Evolutionary conservation across 148 eudicot species (phyloP), one percentile per base, ranked within the genome.

Genomic region (Rhododendron williamsianum): DNA sequence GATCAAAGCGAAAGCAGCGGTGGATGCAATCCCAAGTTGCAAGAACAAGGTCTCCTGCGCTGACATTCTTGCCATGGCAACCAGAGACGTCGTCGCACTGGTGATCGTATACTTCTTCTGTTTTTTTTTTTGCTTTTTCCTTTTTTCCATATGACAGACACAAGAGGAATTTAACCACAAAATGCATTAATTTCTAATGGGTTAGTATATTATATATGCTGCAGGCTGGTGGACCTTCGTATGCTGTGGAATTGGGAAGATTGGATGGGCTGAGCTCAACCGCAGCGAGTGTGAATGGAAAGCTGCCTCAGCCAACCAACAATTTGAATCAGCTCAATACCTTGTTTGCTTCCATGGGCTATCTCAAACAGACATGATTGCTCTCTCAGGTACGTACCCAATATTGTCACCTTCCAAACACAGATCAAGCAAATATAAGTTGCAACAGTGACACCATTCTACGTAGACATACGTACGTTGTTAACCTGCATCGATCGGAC

Each of bases 211-310:
- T 16, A 54, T 63, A 65, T n/a, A n/a, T n/a, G 9, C 85, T 33
- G 85, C 85, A 96, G 99, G 87, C 95, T 0, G 98, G 98, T 1
- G 99, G 97, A 73, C 93, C 94, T 35, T 91, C 88, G 18, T 96
- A 91, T 67, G 87, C 87, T 0, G 98, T 94, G 48, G 99, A 96
- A 82, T 86, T 96, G 92, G 99, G 98, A 83, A 93, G 99, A 82
- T 85, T 88, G 73, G 99, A 96, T 78, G 92, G 98, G 3, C 89
- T 96, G 91, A 90, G 89, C 30, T 96, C 98, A 45, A 94, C 91
- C 0, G 90, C 94, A 0, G 76, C 92, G 9, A 92, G 92, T 88
- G 98, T 96, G 6, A 88, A 85, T 25, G 98, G 96, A 30, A 92
- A 86, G 71, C 87, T 94, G 71, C 99, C 99, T 6, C 89, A 91